These are phyloP conservation scores for Candida maltosa DNA, from an alignment of 805 yeast genomes.

Conservation along the genomic window DNA sequence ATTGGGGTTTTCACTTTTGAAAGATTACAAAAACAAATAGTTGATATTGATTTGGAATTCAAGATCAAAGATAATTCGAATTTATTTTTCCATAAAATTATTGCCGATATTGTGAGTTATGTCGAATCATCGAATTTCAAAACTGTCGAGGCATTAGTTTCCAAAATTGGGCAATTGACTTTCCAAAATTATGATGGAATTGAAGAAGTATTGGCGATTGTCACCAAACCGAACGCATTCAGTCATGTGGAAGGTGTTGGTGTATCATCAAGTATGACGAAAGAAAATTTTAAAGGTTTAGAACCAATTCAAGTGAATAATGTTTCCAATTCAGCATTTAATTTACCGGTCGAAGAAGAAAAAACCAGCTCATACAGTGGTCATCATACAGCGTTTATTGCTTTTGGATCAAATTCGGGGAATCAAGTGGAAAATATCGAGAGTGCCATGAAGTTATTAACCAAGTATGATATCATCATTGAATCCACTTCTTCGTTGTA, in stretches of 20 bases:
- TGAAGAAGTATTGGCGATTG: constrained; percentile 50
- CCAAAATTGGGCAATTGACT: constrained; percentile 61
- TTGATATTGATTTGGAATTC: constrained; percentile 53
- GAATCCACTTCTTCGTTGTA: constrained; percentile 72
- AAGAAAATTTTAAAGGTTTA: constrained; percentile 34
- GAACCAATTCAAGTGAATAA: constrained; percentile 14
- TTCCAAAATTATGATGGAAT: constrained; percentile 39
- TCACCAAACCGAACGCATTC: constrained; percentile 85
- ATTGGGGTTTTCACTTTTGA: constrained; percentile 95
- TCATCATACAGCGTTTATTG: constrained; percentile 62
- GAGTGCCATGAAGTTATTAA: constrained; percentile 49
- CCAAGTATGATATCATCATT: constrained; percentile 41
- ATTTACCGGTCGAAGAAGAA: constrained; percentile 27
- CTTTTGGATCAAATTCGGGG: constrained; percentile 90
- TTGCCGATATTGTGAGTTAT: constrained; percentile 50
- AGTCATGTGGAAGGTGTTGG: constrained; percentile 89
- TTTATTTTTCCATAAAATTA: constrained; percentile 39
- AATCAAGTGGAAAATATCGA: constrained; percentile 61
- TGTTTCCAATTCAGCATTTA: constrained; percentile 16
- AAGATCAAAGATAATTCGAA: constrained; percentile 20
- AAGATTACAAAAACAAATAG: constrained; percentile 74
- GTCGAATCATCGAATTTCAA: constrained; percentile 81
- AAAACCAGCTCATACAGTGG: constrained; percentile 5
- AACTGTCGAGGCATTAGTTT: constrained; percentile 90
- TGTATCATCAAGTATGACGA: constrained; percentile 59